Evolutionary conservation across 1,284 basidiomycete genomes (phyloP), one percentile per base, ranked within the genome.

Genomic region (Xerocomus minutiporus): DNA sequence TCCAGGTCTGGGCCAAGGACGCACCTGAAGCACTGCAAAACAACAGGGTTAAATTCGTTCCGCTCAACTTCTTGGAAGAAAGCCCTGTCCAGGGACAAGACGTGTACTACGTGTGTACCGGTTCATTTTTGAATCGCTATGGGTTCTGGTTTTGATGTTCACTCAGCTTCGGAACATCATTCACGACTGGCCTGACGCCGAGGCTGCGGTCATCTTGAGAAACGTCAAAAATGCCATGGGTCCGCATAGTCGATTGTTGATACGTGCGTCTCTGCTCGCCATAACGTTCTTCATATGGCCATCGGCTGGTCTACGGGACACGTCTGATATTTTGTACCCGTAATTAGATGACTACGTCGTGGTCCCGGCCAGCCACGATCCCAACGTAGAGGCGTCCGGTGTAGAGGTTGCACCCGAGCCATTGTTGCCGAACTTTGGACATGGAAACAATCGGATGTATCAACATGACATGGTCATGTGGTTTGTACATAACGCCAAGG

Each of bases 31-130:
- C 67, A 0, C 52, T 78, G 35, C 53, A 64, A 31, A 62, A 68
- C 23, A 62, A 66, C 3, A 65, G 63, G 4, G 65, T 78, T 5
- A 57, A 70, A 25, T 74, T 79, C 44, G 59, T 70, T 23, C 55
- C 71, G 2, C 59, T 80, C n/a, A 72, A 81, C 56, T 80, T 79
- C 61, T 73, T 81, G 35, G 61, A 63, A 36, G 70, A 72, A 42
- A 54, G 66, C 17, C 76, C 77, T 1, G 68, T 74, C 15, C 52
- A 60, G 17, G 70, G 64, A 1, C 71, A 72, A 34, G 73, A 79
- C 46, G 66, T 75, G 9, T 80, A 78, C 57, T 77, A 77, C 57
- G 78, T 78, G 50, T 28, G 38, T 39, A 20, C 20, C 5, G 17
- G 8, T n/a, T 7, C 31, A 11, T 12, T 12, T 31, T 3, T 31